These are phyloP conservation scores for Bruguiera hainesii DNA, from an alignment of 441 rosid species.

Conservation along the genomic window DNA sequence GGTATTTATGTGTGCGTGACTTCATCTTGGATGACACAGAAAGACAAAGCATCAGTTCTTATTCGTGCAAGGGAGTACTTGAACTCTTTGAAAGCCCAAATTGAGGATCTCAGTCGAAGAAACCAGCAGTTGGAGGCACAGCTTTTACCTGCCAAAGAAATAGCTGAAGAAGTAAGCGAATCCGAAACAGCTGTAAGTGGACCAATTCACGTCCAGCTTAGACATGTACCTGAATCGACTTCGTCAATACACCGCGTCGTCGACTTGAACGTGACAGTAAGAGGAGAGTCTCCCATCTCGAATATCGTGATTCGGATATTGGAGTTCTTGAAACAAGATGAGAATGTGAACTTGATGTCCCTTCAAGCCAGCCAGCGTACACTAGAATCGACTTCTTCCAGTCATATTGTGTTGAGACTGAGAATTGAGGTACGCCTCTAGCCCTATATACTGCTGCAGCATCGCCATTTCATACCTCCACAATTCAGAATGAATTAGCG, in stretches of 20 bases:
- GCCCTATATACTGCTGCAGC: background rate
- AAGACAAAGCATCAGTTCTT: slow-evolving; percentile 63
- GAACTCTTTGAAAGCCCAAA: slow-evolving; percentile 34
- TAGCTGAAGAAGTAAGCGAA: slow-evolving; percentile 12
- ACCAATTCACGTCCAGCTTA: slow-evolving; percentile 34
- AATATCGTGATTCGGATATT: slow-evolving; percentile 46
- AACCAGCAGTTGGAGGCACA: slow-evolving; percentile 42
- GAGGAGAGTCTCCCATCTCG: slow-evolving; percentile 33
- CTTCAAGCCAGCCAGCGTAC: slow-evolving; percentile 39
- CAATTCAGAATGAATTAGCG: too few relatives aligned
- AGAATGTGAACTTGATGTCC: slow-evolving; percentile 44
- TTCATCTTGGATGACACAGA: slow-evolving; percentile 31
- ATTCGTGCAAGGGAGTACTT: slow-evolving; percentile 43
- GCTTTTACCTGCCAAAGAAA: slow-evolving; percentile 14
- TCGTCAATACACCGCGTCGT: slow-evolving; percentile 31
- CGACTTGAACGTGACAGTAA: slow-evolving; percentile 43
- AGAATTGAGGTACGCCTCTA: slow-evolving; percentile 47
- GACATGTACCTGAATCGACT: slow-evolving; percentile 39
- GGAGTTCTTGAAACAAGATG: slow-evolving; percentile 51
- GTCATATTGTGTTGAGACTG: slow-evolving; percentile 41
- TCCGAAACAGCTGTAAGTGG: slow-evolving; percentile 2
- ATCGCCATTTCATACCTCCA: too few relatives aligned
- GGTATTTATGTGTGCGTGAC: background rate
- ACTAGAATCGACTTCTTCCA: slow-evolving; percentile 23
- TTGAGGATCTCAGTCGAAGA: slow-evolving; percentile 38